phyloP scores from a whole-genome alignment of 1,284 basidiomycete species.

The Moesziomyces globuligerus region DNA sequence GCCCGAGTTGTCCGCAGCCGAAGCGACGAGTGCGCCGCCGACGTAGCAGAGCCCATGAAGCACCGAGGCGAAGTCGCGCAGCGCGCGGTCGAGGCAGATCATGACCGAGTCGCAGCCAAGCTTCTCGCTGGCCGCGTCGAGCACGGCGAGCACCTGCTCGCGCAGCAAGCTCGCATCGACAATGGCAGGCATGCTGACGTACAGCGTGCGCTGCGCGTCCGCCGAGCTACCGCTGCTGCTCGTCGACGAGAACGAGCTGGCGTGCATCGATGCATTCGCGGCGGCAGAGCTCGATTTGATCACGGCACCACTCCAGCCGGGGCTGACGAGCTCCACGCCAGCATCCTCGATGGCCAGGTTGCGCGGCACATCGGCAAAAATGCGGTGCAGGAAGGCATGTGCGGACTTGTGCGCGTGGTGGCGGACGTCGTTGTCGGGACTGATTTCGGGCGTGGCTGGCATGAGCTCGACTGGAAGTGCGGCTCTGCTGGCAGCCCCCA shows the following conservation, averaged over 20 bases:
- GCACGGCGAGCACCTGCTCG: constrained; percentile 55
- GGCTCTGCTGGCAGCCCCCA: constrained; percentile 8
- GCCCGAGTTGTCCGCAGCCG: background rate
- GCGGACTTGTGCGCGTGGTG: constrained; percentile 54
- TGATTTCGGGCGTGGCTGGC: constrained; percentile 60
- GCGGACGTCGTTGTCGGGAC: constrained; percentile 53
- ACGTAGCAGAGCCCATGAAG: constrained; percentile 63
- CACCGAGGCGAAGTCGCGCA: constrained; percentile 49
- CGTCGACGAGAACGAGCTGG: constrained; percentile 18
- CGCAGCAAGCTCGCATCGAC: constrained; percentile 47
- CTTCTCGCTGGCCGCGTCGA: constrained; percentile 58
- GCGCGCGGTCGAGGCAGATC: constrained; percentile 47
- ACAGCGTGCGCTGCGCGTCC: constrained; percentile 52
- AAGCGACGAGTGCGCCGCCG: constrained; percentile 53
- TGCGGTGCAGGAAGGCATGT: constrained; percentile 47
- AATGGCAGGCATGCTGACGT: constrained; percentile 55
- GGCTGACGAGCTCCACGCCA: constrained; percentile 57
- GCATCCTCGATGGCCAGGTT: constrained; percentile 50
- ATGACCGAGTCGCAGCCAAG: constrained; percentile 53
- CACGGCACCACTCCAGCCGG: constrained; percentile 59
- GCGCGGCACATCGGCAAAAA: constrained; percentile 43
- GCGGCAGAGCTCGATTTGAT: constrained; percentile 30
- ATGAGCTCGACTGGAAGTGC: constrained; percentile 30
- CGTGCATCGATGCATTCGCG: background rate
- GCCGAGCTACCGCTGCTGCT: constrained; percentile 32